These are phyloP conservation scores for Hordeum pubiflorum DNA, from an alignment of 202 grass and related monocot genomes.

Conservation along the genomic window DNA sequence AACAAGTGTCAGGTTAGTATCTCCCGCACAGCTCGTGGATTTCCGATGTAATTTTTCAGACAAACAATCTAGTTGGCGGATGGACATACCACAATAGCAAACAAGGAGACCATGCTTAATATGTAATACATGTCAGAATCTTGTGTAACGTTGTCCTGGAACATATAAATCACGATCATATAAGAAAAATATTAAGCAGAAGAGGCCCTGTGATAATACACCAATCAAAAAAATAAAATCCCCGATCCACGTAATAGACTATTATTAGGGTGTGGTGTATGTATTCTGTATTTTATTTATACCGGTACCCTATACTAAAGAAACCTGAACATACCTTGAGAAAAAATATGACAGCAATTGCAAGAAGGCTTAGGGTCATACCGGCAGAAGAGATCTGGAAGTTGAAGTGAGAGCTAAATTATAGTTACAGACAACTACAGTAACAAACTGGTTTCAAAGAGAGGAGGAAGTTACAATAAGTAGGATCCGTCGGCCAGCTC, in stretches of 20 bases:
- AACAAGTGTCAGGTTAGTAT: conserved; percentile 21
- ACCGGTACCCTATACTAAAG: background rate
- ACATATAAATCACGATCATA: conserved; percentile 22
- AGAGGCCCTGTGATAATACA: background rate
- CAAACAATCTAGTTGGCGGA: background rate
- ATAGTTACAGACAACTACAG: background rate
- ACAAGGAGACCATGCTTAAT: conserved; percentile 76
- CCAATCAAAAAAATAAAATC: too few species aligned
- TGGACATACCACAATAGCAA: conserved; percentile 71
- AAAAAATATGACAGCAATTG: conserved; percentile 72
- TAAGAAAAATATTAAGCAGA: background rate
- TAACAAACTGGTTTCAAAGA: background rate
- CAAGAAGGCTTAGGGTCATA: conserved; percentile 74
- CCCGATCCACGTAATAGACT: too few species aligned
- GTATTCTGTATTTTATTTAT: background rate
- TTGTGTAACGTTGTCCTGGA: conserved; percentile 55
- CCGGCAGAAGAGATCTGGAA: conserved; percentile 68
- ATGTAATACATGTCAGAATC: conserved; percentile 55
- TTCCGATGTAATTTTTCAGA: background rate
- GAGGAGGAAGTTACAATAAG: conserved; percentile 59
- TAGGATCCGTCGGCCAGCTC: conserved; percentile 85
- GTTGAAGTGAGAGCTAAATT: conserved; percentile 27
- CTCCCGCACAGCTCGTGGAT: background rate
- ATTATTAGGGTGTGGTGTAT: too few species aligned
- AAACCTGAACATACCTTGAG: conserved; percentile 48